These are phyloP conservation scores for Aspergillus coremiiformis DNA, from an alignment of 495 filamentous ascomycete genomes.

Conservation along the genomic window DNA sequence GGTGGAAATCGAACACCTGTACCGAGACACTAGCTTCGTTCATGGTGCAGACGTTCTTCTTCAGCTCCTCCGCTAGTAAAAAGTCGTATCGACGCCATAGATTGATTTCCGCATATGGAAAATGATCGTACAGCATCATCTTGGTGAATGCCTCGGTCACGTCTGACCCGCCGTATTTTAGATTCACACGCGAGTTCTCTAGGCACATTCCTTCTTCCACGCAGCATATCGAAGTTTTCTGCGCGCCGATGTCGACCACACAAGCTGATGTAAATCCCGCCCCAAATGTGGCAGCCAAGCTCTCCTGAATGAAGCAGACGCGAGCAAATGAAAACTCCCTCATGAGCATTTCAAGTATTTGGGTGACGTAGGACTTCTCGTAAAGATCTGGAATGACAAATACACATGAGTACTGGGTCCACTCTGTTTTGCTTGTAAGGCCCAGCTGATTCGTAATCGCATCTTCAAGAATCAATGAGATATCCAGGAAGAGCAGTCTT, in stretches of 20 bases:
- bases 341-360: constrained; percentile 73
- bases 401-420: constrained; percentile 84
- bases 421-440: constrained; percentile 68
- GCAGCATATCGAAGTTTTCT: constrained; percentile 96
- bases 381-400: constrained; percentile 95
- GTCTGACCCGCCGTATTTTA: constrained; percentile 89
- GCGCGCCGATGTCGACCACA: constrained; percentile 92
- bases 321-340: constrained; percentile 80
- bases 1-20: constrained; percentile 75
- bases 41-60: constrained; percentile 82
- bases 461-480: constrained; percentile 77
- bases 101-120: constrained; percentile 91
- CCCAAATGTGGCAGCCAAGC: constrained; percentile 89
- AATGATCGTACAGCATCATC: constrained; percentile 93
- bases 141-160: constrained; percentile 91
- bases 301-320: constrained; percentile 92
- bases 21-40: constrained; percentile 76
- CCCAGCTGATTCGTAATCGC: constrained; percentile 77
- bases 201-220: constrained; percentile 95
- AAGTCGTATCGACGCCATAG: constrained; percentile 86
- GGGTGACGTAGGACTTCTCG: constrained; percentile 84
- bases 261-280: constrained; percentile 88
- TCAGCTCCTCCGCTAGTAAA: constrained; percentile 87
- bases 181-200: constrained; percentile 84
- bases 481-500: constrained; percentile 71